phyloP scores from a whole-genome alignment of 192 early-diverging fungal species.

The Linnemannia exigua region DNA sequence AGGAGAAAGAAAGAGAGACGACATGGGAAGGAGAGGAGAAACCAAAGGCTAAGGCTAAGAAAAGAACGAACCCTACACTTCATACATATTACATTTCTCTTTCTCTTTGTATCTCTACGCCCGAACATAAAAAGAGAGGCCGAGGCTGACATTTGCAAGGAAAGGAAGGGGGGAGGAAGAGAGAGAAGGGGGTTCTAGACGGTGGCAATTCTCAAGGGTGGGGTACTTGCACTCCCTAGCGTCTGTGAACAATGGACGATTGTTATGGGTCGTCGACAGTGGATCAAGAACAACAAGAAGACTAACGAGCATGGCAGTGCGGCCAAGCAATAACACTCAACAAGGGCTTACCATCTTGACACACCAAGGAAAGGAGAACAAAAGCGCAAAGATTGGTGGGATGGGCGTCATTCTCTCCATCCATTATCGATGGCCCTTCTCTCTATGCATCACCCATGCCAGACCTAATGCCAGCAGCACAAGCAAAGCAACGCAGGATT shows the following conservation, averaged over 20 bases:
- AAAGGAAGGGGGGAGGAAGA: neutral
- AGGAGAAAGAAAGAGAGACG: no score
- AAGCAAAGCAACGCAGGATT: neutral
- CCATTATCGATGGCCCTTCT: no score
- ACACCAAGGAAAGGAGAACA: no score
- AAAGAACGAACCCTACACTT: neutral
- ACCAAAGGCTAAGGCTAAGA: neutral
- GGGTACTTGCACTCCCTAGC: neutral
- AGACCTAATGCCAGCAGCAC: no score
- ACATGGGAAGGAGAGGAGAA: slow-evolving; percentile 5
- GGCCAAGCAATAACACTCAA: no score
- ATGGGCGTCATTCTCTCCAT: no score
- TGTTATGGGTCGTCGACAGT: no score
- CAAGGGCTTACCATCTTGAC: no score
- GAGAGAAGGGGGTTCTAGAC: neutral
- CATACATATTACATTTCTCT: neutral
- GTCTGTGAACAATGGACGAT: neutral
- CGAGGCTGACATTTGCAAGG: neutral
- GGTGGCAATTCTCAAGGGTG: neutral
- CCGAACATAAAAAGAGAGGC: neutral
- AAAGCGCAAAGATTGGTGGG: no score
- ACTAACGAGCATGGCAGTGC: neutral
- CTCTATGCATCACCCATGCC: no score
- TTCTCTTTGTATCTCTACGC: neutral
- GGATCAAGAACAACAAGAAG: neutral